phyloP scores from a whole-genome alignment of 768 basidiomycete species.

The Nidularia pulvinata region DNA sequence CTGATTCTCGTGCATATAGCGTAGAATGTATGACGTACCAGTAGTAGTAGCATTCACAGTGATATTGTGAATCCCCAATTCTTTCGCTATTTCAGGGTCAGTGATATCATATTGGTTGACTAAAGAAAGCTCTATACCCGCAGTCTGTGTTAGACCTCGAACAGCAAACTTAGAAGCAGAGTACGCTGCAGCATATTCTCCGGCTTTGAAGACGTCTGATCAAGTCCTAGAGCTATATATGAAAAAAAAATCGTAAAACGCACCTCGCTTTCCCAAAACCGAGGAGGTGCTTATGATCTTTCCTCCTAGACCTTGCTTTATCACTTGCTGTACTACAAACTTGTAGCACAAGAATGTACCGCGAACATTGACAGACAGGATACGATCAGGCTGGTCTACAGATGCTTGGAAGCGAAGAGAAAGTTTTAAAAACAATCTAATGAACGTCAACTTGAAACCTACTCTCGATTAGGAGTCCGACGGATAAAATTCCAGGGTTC shows the following conservation, averaged over 20 bases:
- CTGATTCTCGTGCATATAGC: not conserved
- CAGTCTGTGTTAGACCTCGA: constrained; percentile 35
- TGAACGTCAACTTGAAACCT: not conserved
- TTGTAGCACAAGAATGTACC: constrained; percentile 40
- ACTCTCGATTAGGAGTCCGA: constrained; percentile 13
- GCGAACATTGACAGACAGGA: constrained; percentile 29
- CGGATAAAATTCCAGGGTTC: not conserved
- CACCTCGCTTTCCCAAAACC: constrained; percentile 35
- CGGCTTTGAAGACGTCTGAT: not conserved
- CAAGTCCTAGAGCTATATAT: not conserved
- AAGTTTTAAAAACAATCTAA: not conserved
- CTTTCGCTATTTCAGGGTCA: constrained; percentile 9
- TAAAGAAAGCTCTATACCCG: constrained; percentile 13
- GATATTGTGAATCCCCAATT: constrained; percentile 20
- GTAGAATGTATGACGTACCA: constrained; percentile 8
- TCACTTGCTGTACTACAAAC: constrained; percentile 38
- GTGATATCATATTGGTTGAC: no score
- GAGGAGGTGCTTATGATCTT: constrained; percentile 43
- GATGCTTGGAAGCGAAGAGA: constrained; percentile 12
- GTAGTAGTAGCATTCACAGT: constrained; percentile 33
- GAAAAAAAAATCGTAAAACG: not conserved
- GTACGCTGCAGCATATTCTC: constrained; percentile 17
- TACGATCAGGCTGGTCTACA: constrained; percentile 23
- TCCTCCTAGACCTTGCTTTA: constrained; percentile 39
- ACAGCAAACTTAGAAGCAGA: constrained; percentile 39